Evolutionary conservation across 1,139 yeast genomes (phyloP).

Genomic region (Hansenula sp.): DNA sequence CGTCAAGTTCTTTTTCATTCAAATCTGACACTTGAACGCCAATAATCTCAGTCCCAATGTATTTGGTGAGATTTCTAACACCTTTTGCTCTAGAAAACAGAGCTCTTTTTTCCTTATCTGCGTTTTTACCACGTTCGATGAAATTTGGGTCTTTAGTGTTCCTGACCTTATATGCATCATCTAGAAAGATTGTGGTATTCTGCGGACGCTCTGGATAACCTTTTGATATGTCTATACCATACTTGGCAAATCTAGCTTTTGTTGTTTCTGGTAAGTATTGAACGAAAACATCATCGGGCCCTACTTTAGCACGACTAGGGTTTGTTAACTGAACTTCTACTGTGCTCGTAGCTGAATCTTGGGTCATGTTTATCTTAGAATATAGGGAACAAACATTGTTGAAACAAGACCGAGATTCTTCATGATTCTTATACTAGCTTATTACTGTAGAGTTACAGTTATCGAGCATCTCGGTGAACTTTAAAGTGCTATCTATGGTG

Average conservation of each 20-base stretch:
- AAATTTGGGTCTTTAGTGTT: conserved; percentile 31
- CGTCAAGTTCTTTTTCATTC: conserved; percentile 48
- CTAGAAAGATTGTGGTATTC: conserved; percentile 43
- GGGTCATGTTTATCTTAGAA: no score
- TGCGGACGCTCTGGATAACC: conserved; percentile 41
- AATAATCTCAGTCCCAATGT: conserved; percentile 50
- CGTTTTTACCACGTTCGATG: conserved; percentile 42
- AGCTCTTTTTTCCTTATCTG: conserved; percentile 50
- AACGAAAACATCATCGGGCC: not conserved
- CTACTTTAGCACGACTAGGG: not conserved
- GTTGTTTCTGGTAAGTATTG: conserved; percentile 33
- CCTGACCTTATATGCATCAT: conserved; percentile 45
- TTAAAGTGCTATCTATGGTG: no score
- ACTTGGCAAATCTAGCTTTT: conserved; percentile 29
- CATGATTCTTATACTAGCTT: no score
- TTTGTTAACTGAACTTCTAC: not conserved
- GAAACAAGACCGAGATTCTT: no score
- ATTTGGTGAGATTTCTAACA: conserved; percentile 40
- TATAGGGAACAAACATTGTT: no score
- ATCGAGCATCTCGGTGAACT: no score
- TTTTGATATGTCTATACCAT: conserved; percentile 34
- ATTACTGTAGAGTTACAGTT: no score
- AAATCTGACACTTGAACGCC: conserved; percentile 47
- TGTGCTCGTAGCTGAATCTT: no score
- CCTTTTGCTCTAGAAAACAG: conserved; percentile 45